Conservation (phyloP, 768 basidiomycete species). For the Infundibulicybe gibba region DNA sequence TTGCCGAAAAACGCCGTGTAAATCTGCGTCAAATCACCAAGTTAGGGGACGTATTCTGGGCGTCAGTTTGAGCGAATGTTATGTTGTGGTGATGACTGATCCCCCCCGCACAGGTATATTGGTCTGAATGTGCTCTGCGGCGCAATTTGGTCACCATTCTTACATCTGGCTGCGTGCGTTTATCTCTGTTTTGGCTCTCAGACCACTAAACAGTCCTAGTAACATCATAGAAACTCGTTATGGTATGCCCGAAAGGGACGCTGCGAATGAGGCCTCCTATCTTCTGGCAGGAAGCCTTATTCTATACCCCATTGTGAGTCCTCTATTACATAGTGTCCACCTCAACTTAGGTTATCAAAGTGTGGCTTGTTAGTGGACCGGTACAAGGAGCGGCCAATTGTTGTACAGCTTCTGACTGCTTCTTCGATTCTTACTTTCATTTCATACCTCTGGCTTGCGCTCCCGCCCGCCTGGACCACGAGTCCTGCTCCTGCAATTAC, state of each 20-base stretch:
- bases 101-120: constrained; percentile 50
- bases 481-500: constrained; percentile 60
- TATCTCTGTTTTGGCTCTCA: neutral
- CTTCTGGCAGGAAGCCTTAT: constrained; percentile 66
- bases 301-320: constrained; percentile 64
- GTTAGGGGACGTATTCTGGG: constrained; percentile 78
- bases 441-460: constrained; percentile 64
- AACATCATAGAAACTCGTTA: constrained; percentile 75
- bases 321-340: neutral
- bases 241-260: constrained; percentile 51
- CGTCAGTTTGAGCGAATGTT: constrained; percentile 35
- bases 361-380: constrained; percentile 65
- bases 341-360: constrained; percentile 23
- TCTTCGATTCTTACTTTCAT: constrained; percentile 58
- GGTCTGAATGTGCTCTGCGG: constrained; percentile 75
- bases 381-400: constrained; percentile 51
- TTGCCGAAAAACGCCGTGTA: constrained; percentile 64
- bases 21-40: constrained; percentile 55
- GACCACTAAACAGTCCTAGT: constrained; percentile 26
- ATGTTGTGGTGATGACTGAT: constrained; percentile 1
- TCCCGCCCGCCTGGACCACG: constrained; percentile 54
- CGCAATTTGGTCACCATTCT: constrained; percentile 74
- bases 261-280: constrained; percentile 66
- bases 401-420: constrained; percentile 52
- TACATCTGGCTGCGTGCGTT: constrained; percentile 69